Base-by-base conservation (phyloP, 148 eudicot genomes). In the Dianthus caryophyllus region DNA sequence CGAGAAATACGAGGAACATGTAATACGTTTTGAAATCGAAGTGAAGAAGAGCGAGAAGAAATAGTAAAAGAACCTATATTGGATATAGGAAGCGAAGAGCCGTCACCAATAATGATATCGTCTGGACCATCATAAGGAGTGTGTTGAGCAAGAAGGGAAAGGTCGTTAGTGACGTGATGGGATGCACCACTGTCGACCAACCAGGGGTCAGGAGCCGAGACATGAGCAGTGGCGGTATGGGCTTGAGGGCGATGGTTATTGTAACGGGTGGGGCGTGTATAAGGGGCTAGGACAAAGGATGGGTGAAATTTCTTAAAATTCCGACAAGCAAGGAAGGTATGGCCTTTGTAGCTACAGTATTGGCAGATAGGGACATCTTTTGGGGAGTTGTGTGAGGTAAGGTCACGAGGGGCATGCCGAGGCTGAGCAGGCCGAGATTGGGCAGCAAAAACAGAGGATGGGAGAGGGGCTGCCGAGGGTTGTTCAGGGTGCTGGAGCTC, bases 391-490 rank as follows among this genome's bases (percentile, higher is more conserved):
- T 22, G n/a, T 63, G 13, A n/a, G 22, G 2, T n/a, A 22, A n/a
- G n/a, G n/a, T 47, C 4, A 6, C n/a, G 14, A 24, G 68, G 3
- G n/a, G 54, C 16, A 72, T 70, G 1, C 55, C 51, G 56, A 68
- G 69, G 4, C 30, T 0, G 36, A 64, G 70, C 7, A 38, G 53
- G 53, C 0, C 17, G 53, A 1, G 21, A 16, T 1, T 4, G 53
- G 22, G 20, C 22, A 17, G 5, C 18, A 2, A 22, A n/a, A n/a
- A n/a, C n/a, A n/a, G n/a, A n/a, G n/a, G n/a, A n/a, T n/a, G n/a
- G n/a, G n/a, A n/a, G n/a, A n/a, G n/a, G n/a, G n/a, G n/a, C n/a
- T n/a, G n/a, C n/a, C n/a, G n/a, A 15, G 21, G 3, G 53, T 9
- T 20, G 6, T n/a, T n/a, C n/a, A n/a, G 4, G 17, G 17, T 16